Evolutionary conservation across 1,284 basidiomycete species (phyloP).

Genomic region (Cutaneotrichosporon mucoides): DNA sequence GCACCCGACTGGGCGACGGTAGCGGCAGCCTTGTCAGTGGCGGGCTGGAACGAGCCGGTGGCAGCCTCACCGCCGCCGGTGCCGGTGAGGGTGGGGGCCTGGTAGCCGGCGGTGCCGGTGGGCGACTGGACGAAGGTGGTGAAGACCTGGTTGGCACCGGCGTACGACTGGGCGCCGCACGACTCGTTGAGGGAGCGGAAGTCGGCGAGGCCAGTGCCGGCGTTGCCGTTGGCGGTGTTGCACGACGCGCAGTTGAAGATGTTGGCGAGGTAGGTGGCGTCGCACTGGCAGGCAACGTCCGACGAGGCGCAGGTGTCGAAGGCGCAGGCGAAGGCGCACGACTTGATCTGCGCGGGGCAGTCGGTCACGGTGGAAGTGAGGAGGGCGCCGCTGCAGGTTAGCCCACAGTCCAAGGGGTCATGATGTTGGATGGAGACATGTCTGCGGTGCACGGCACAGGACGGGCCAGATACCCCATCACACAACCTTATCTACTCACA

Average conservation of each 20-base stretch:
- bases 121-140: constrained; percentile 27
- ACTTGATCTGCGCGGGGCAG: constrained; percentile 26
- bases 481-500: constrained; percentile 13
- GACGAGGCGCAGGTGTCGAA: constrained; percentile 37
- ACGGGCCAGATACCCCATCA: too few species aligned
- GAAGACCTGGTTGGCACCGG: constrained; percentile 33
- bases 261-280: constrained; percentile 39
- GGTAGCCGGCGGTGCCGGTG: constrained; percentile 30
- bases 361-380: constrained; percentile 30
- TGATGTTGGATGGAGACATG: neutral
- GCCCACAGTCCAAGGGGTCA: neutral
- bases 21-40: constrained; percentile 12
- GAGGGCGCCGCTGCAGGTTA: constrained; percentile 19
- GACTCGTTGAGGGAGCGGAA: constrained; percentile 39
- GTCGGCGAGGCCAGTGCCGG: constrained; percentile 29
- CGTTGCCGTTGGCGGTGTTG: constrained; percentile 47
- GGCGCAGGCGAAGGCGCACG: constrained; percentile 41
- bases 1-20: constrained; percentile 4
- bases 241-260: constrained; percentile 49
- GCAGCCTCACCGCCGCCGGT: constrained; percentile 43
- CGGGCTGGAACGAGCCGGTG: constrained; percentile 28
- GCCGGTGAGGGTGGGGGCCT: constrained; percentile 41
- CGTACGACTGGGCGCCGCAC: constrained; percentile 42
- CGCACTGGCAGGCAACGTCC: constrained; percentile 45
- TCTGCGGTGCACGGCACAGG: too few species aligned